Conservation (phyloP, 148 eudicot genomes). For the Bassia scoparia region DNA sequence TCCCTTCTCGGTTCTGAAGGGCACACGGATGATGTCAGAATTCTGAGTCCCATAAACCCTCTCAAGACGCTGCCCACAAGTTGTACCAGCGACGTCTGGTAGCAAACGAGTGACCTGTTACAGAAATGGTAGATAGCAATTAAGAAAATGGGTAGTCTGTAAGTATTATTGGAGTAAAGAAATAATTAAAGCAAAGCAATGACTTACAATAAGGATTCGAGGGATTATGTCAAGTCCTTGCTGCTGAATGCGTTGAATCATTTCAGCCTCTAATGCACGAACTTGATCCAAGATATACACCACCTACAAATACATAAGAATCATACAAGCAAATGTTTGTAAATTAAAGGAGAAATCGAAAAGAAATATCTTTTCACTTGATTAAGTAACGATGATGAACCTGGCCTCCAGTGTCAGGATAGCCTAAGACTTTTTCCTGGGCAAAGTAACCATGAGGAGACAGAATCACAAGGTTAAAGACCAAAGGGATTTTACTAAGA, state of each 20-base stretch:
- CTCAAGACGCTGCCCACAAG: constrained; percentile 89
- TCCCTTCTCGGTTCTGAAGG: constrained; percentile 91
- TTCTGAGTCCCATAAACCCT: constrained; percentile 83
- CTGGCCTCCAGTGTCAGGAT: constrained; percentile 99
- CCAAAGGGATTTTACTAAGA: constrained; percentile 83
- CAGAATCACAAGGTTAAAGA: constrained; percentile 90
- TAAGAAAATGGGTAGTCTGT: neutral
- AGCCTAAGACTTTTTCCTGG: constrained; percentile 89
- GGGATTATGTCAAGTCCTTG: constrained; percentile 94
- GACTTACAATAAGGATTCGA: constrained; percentile 74
- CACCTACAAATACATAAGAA: constrained; percentile 37
- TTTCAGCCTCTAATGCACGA: constrained; percentile 92
- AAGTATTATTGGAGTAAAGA: neutral
- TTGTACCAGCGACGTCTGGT: constrained; percentile 91
- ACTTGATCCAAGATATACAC: constrained; percentile 99
- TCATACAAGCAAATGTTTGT: neutral
- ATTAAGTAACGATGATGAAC: constrained; percentile 26
- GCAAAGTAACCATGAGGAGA: constrained; percentile 99
- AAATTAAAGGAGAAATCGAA: neutral
- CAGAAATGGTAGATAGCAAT: neutral
- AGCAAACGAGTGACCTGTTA: constrained; percentile 63
- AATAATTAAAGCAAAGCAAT: neutral
- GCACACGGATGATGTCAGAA: constrained; percentile 84
- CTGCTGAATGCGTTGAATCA: constrained; percentile 80
- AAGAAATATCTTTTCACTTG: constrained; percentile 1